phyloP scores from a whole-genome alignment of 345 rosid species.

The Eucalyptus decipiens region DNA sequence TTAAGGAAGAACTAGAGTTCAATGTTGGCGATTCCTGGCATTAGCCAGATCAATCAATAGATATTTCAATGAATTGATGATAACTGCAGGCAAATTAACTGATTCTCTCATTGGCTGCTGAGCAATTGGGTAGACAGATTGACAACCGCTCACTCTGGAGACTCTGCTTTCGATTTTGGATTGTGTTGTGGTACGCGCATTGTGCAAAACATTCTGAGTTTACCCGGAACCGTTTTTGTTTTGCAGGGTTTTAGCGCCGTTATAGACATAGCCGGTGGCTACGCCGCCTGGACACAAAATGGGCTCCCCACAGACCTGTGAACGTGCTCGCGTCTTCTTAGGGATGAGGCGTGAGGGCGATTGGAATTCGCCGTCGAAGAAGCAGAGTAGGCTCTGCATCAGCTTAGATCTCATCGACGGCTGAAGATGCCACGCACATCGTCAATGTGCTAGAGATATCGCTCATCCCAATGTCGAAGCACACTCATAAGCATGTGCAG shows the following conservation, averaged over 20 bases:
- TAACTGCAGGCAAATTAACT: not conserved
- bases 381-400: not conserved
- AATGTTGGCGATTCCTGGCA: not conserved
- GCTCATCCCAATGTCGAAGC: not conserved
- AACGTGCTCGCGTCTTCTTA: not conserved
- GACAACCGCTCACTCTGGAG: not conserved
- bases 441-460: not conserved
- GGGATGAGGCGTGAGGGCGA: not conserved
- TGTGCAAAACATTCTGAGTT: not conserved
- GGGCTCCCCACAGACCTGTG: conserved; percentile 58
- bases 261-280: conserved; percentile 76
- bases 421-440: not conserved
- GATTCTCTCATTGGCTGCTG: not conserved
- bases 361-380: not conserved
- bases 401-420: not conserved
- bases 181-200: not conserved
- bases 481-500: not conserved
- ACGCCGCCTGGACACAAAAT: conserved; percentile 55
- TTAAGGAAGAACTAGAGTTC: not conserved
- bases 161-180: not conserved
- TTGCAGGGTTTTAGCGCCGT: conserved; percentile 58
- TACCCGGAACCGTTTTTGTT: not conserved
- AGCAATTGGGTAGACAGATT: not conserved
- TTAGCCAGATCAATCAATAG: not conserved
- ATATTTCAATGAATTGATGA: not conserved